phyloP scores from a whole-genome alignment of 768 basidiomycete species.

The Zangia roseola region DNA sequence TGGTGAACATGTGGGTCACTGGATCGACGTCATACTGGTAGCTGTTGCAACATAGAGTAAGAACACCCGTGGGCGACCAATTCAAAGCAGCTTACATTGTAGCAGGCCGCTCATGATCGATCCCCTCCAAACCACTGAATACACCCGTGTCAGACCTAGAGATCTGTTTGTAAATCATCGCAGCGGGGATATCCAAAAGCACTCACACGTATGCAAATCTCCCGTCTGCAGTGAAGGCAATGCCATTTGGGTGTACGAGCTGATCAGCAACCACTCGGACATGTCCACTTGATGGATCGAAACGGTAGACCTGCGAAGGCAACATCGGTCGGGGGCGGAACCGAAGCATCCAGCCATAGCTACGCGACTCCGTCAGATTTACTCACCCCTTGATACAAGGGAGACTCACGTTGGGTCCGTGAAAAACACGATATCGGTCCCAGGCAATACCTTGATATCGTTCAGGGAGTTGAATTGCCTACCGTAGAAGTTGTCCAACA shows the following conservation, averaged over 20 bases:
- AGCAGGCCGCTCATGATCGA: slow-evolving; percentile 57
- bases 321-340: slow-evolving; percentile 68
- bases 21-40: slow-evolving; percentile 70
- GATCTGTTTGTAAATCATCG: slow-evolving; percentile 12
- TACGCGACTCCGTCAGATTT: slow-evolving; percentile 22
- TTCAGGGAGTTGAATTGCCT: slow-evolving; percentile 82
- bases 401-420: slow-evolving; percentile 62
- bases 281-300: slow-evolving; percentile 58
- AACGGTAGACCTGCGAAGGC: slow-evolving; percentile 57
- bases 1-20: slow-evolving; percentile 48
- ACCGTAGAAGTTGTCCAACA: slow-evolving; percentile 78
- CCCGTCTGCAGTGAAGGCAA: slow-evolving; percentile 69
- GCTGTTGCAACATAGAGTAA: slow-evolving; percentile 31
- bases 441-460: slow-evolving; percentile 72
- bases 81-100: slow-evolving; percentile 52
- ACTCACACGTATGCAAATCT: slow-evolving; percentile 61
- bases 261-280: slow-evolving; percentile 75
- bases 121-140: slow-evolving; percentile 44
- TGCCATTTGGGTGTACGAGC: slow-evolving; percentile 72
- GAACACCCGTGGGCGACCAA: neutral
- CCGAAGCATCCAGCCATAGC: slow-evolving; percentile 61
- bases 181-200: slow-evolving; percentile 1
- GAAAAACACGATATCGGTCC: slow-evolving; percentile 67
- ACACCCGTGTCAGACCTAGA: slow-evolving; percentile 33
- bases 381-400: neutral